Conservation (phyloP, 2,329 filamentous ascomycete genomes). For the Monosporascus cannonballus region DNA sequence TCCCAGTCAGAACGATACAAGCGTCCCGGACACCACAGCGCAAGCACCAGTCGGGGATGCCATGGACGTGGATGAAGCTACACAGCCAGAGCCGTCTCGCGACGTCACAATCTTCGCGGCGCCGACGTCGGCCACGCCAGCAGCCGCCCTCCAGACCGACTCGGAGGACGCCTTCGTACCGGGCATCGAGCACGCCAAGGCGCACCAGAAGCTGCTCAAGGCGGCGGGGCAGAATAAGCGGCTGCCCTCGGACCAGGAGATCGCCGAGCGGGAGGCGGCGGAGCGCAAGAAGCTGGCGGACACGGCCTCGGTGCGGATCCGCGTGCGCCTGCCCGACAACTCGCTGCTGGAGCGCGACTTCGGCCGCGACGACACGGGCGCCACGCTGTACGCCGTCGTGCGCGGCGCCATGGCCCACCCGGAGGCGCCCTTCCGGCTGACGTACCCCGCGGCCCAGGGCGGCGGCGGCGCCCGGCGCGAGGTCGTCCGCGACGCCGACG, state of each 20-base stretch:
- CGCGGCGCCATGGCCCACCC: slow-evolving; percentile 61
- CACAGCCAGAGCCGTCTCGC: slow-evolving; percentile 11
- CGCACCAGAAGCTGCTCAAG: slow-evolving; percentile 63
- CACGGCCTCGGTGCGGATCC: slow-evolving; percentile 65
- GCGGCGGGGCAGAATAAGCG: slow-evolving; percentile 63
- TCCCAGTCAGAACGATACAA: background rate
- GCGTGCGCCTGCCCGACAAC: slow-evolving; percentile 84
- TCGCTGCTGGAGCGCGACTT: slow-evolving; percentile 70
- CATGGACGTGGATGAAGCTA: slow-evolving; percentile 22
- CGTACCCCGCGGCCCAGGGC: slow-evolving; percentile 49
- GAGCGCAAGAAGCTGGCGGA: slow-evolving; percentile 60
- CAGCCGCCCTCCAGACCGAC: slow-evolving; percentile 61
- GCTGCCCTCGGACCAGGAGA: slow-evolving; percentile 75
- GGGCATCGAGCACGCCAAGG: slow-evolving; percentile 68
- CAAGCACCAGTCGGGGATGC: slow-evolving; percentile 9
- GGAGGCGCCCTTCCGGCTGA: slow-evolving; percentile 65
- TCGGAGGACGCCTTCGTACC: slow-evolving; percentile 72
- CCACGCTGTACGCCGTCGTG: slow-evolving; percentile 69
- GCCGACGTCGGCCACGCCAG: slow-evolving; percentile 66
- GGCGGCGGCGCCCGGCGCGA: slow-evolving; percentile 14
- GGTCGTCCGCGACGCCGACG: slow-evolving; percentile 40
- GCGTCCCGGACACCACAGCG: background rate
- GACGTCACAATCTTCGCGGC: slow-evolving; percentile 72
- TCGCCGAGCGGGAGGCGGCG: slow-evolving; percentile 62
- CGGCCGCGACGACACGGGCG: slow-evolving; percentile 60